Evolutionary conservation across 139 green algal genomes (phyloP).

Genomic region (Trebouxia sp.): DNA sequence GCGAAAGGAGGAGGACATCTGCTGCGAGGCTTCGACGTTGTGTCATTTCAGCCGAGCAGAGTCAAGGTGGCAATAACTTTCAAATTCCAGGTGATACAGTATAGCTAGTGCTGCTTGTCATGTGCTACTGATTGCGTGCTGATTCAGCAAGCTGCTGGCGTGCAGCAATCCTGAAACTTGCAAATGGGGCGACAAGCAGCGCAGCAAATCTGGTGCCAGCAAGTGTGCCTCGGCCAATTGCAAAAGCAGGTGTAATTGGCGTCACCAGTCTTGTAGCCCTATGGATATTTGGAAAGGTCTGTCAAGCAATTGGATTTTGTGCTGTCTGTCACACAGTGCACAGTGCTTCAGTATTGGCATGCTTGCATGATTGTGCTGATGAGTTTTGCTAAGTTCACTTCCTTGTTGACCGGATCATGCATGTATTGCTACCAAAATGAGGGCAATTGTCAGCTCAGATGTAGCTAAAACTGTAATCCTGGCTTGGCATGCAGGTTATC

Average conservation of each 20-base stretch:
- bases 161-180: conserved; percentile 17
- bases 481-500: not conserved
- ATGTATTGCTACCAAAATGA: no score
- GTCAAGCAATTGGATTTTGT: not conserved
- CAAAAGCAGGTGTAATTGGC: not conserved
- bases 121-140: no score
- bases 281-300: conserved; percentile 10
- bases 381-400: no score
- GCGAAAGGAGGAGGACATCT: no score
- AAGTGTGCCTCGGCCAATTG: not conserved
- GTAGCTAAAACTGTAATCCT: no score
- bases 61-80: not conserved
- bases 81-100: not conserved
- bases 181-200: not conserved
- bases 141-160: no score
- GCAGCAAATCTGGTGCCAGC: not conserved
- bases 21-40: not conserved
- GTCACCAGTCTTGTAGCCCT: not conserved
- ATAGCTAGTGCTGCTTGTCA: not conserved
- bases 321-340: not conserved
- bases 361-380: not conserved
- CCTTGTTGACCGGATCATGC: no score
- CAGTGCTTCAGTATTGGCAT: not conserved
- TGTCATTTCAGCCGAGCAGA: not conserved
- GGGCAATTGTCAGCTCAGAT: no score